Percentiles rank a stretch among this genome's conserved stretches.
phyloP scores from a whole-genome alignment of 192 early-diverging fungal species.

The Coemansia nantahalensis region DNA sequence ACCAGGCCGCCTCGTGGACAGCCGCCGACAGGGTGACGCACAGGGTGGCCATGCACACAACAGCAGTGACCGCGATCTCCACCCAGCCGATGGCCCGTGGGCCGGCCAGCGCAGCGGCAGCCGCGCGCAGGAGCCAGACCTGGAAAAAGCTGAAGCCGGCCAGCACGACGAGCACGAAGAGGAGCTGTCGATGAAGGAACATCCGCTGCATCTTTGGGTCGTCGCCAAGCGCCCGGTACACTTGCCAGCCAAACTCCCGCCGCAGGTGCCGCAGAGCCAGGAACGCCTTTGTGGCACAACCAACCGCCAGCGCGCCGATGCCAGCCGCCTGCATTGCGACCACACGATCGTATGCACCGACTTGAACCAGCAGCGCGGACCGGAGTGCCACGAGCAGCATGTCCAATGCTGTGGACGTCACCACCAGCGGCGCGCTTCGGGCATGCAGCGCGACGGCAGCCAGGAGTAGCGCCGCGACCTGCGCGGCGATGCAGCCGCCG shows the following conservation, averaged over 20 bases:
- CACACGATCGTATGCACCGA: too few species aligned
- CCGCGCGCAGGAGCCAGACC: conserved; percentile 53
- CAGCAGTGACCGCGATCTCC: conserved; percentile 8
- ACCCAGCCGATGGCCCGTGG: conserved; percentile 6
- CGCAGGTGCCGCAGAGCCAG: conserved; percentile 36
- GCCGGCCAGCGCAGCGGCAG: conserved; percentile 36
- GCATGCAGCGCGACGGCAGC: conserved; percentile 15
- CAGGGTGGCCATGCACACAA: conserved; percentile 11
- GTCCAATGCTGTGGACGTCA: conserved; percentile 30
- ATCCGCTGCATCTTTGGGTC: conserved; percentile 52
- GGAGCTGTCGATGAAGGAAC: conserved; percentile 33
- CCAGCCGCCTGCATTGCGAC: conserved; percentile 21
- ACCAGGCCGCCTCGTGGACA: conserved; percentile 28
- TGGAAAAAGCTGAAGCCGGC: conserved; percentile 39
- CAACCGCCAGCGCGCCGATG: conserved; percentile 13
- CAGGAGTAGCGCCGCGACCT: conserved; percentile 23
- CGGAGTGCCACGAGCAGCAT: conserved; percentile 20
- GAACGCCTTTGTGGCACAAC: conserved; percentile 20
- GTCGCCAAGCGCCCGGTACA: conserved; percentile 47
- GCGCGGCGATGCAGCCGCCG: conserved; percentile 25
- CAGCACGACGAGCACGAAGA: conserved; percentile 29
- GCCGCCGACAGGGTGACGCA: conserved; percentile 28
- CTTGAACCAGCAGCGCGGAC: conserved; percentile 28
- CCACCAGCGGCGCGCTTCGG: conserved; percentile 25
- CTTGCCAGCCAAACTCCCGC: conserved; percentile 50